Base-by-base conservation (phyloP, 2,329 filamentous ascomycete species). In the Colletotrichum plurivorum region DNA sequence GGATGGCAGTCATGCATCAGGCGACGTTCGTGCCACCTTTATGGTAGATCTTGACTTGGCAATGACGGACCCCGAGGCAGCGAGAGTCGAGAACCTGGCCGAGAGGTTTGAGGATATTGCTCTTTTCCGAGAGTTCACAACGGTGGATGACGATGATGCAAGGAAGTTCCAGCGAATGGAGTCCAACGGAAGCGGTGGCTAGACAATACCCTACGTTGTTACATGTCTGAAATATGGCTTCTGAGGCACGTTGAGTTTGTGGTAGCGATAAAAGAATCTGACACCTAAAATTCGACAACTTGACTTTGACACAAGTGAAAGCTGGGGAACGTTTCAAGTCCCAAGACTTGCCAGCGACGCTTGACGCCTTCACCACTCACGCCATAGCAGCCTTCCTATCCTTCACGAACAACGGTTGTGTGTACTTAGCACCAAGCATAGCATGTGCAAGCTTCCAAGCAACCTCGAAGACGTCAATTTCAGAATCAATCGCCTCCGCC, bases 1-100 rank as follows among this genome's bases (percentile, higher is more conserved):
- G 2, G 73, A 73, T 3, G 63, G 75, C 12, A 69, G 66, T 3
- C 49, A 64, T 2, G 63, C 73, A 3, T 62, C 73, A 6, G 75
- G 73, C 0, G 71, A 74, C 3, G 76, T 82, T 9, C 73, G 78
- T 1, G 80, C 76, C 4, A 78, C 78, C 0, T 79, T 83, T 63
- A 79, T 82, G 78, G 73, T 75, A 3, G 80, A 83, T 59, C 70
- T 81, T 54, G 74, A 78, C 16, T 67, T 81, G n/a, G 79, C 78
- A 6, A 70, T 79, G 64, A 77, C 73, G 9, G 73, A 82, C 20
- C 79, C 79, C 2, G 74, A 75, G 16, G 74, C 73, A 12, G 80
- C 79, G 5, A 77, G 59, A 15, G 77, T 76, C 13, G 79, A 81
- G 63, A 78, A 71, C 7, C 52, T 82, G 20, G 79, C 80, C 0